These are phyloP conservation scores for Epichloe brachyelytri DNA, from an alignment of 2,329 filamentous ascomycete genomes.

Conservation along the genomic window DNA sequence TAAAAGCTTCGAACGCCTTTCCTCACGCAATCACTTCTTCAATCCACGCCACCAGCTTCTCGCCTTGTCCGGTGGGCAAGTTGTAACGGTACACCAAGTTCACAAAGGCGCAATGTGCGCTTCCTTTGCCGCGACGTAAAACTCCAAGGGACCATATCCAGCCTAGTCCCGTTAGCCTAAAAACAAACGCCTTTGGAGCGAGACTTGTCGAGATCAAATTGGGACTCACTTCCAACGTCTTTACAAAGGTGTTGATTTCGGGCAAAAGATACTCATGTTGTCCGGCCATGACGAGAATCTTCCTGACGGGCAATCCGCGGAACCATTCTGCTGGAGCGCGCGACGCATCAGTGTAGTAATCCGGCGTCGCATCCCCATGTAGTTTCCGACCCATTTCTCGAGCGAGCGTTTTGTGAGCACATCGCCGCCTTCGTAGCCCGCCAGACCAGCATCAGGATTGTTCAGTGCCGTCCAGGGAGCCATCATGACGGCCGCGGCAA, in stretches of 20 bases:
- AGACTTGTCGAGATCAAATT: too few species aligned
- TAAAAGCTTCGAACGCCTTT: background rate
- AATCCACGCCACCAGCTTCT: constrained; percentile 11
- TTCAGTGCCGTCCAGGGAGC: constrained; percentile 10
- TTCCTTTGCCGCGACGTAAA: constrained; percentile 9
- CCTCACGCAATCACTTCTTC: constrained; percentile 1
- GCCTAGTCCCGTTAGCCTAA: background rate
- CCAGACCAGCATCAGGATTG: background rate
- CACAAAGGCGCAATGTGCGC: constrained; percentile 10
- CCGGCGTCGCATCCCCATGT: constrained; percentile 6
- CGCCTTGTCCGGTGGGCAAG: constrained; percentile 10
- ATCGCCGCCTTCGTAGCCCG: constrained; percentile 7
- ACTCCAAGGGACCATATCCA: constrained; percentile 7
- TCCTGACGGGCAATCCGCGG: constrained; percentile 5
- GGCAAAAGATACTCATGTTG: constrained; percentile 10
- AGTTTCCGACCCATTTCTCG: constrained; percentile 4
- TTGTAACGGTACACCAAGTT: constrained; percentile 8
- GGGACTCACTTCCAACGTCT: constrained; percentile 9
- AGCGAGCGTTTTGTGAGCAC: constrained; percentile 4
- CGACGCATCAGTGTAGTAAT: constrained; percentile 10
- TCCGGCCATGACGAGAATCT: constrained; percentile 9
- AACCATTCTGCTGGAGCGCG: constrained; percentile 10
- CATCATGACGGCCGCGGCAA: constrained; percentile 6
- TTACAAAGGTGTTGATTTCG: constrained; percentile 6
- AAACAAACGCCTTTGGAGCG: too few species aligned